These are phyloP conservation scores for Xylariaceae sp. DNA, from an alignment of 2,329 filamentous ascomycete species.

Conservation along the genomic window DNA sequence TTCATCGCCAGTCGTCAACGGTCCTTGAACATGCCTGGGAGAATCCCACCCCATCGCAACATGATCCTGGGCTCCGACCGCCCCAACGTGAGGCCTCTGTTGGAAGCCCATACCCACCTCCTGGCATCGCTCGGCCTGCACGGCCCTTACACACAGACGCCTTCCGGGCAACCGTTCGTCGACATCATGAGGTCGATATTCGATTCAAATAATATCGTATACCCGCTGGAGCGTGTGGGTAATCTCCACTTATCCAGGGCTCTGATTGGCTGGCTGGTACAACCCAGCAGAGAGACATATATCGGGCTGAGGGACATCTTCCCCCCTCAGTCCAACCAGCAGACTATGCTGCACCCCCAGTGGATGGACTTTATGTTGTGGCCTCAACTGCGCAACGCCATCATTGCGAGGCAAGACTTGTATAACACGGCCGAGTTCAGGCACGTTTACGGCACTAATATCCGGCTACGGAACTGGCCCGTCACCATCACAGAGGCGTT, in stretches of 20 bases:
- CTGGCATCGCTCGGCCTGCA: constrained; percentile 18
- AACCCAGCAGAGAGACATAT: constrained; percentile 30
- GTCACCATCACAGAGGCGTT: constrained; percentile 22
- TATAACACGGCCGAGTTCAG: constrained; percentile 36
- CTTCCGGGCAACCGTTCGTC: constrained; percentile 25
- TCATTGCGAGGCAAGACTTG: constrained; percentile 31
- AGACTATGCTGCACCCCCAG: constrained; percentile 25
- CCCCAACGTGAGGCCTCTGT: constrained; percentile 31
- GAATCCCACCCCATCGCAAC: constrained; percentile 19
- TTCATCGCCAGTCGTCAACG: constrained; percentile 34
- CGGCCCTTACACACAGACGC: constrained; percentile 16
- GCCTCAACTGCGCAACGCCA: constrained; percentile 31
- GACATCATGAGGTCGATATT: constrained; percentile 29
- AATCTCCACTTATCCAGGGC: constrained; percentile 30
- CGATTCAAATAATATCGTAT: constrained; percentile 25
- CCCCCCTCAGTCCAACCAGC: constrained; percentile 26
- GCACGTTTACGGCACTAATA: constrained; percentile 29
- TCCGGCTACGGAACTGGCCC: constrained; percentile 34
- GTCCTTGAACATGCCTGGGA: constrained; percentile 25
- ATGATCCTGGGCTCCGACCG: constrained; percentile 30
- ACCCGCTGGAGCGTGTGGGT: constrained; percentile 30
- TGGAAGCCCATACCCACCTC: constrained; percentile 15
- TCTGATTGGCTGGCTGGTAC: constrained; percentile 28
- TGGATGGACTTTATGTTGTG: constrained; percentile 33
- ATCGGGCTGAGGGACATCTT: constrained; percentile 20